phyloP scores from a whole-genome alignment of 106 monocot species.

The Dioscorea alata region DNA sequence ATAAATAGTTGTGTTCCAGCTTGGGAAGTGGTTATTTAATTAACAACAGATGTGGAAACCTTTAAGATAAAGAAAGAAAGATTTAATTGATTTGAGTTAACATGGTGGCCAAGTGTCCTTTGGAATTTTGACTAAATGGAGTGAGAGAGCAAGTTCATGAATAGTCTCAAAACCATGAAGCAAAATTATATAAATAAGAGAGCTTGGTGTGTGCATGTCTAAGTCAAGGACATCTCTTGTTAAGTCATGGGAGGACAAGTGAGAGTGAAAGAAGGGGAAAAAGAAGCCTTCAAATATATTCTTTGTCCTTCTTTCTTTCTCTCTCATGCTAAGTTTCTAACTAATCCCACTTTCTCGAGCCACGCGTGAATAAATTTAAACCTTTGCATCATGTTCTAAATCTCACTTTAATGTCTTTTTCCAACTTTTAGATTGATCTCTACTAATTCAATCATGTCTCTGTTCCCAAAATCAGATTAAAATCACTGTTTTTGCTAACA shows the following conservation, averaged over 20 bases:
- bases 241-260: not conserved
- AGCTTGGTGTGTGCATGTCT: not conserved
- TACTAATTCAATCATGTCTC: not conserved
- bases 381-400: no score
- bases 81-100: not conserved
- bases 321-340: not conserved
- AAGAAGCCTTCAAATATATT: not conserved
- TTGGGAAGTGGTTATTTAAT: no score
- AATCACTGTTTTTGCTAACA: not conserved
- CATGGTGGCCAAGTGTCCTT: not conserved
- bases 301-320: not conserved
- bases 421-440: not conserved
- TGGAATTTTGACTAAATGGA: not conserved
- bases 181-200: not conserved
- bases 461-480: not conserved
- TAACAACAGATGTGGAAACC: not conserved
- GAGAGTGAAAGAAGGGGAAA: constrained; percentile 1
- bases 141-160: not conserved
- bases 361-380: not conserved
- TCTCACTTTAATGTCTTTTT: no score
- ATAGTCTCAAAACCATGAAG: not conserved
- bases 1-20: no score
- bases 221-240: not conserved
- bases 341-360: constrained; percentile 1
- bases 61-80: not conserved